These are phyloP conservation scores for Roridomyces roridus DNA, from an alignment of 768 basidiomycete genomes.

Conservation along the genomic window DNA sequence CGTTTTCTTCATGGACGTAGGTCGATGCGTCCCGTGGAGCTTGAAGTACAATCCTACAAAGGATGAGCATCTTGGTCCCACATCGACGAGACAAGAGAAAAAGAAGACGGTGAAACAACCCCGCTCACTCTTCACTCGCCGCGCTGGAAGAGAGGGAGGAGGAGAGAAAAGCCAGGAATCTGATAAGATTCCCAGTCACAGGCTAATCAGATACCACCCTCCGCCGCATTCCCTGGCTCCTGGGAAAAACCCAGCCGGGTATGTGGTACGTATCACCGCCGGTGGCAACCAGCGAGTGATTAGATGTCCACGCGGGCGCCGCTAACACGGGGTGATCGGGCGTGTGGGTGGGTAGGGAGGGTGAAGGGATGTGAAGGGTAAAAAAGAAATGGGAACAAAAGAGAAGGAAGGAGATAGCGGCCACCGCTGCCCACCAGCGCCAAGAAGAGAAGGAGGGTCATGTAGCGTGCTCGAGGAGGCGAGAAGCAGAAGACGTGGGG, in stretches of 20 bases:
- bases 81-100: constrained; percentile 9
- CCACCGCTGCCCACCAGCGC: too few species aligned
- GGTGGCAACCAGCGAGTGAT: too few species aligned
- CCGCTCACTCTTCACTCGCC: too few species aligned
- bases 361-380: neutral
- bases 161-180: too few species aligned
- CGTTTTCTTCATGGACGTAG: constrained; percentile 98
- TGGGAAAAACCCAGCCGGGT: too few species aligned
- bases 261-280: neutral
- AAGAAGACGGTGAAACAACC: constrained; percentile 10
- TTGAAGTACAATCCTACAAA: constrained; percentile 93
- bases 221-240: too few species aligned
- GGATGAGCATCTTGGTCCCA: neutral
- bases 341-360: constrained; percentile 7
- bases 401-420: neutral
- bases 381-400: too few species aligned
- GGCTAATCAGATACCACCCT: too few species aligned
- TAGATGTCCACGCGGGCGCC: too few species aligned
- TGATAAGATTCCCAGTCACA: too few species aligned
- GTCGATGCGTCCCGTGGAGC: constrained; percentile 94
- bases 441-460: neutral
- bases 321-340: constrained; percentile 1
- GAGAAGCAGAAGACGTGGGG: neutral
- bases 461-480: too few species aligned
- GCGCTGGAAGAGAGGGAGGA: too few species aligned